Base-by-base conservation (phyloP, 805 yeast genomes). In the Pichia californica region DNA sequence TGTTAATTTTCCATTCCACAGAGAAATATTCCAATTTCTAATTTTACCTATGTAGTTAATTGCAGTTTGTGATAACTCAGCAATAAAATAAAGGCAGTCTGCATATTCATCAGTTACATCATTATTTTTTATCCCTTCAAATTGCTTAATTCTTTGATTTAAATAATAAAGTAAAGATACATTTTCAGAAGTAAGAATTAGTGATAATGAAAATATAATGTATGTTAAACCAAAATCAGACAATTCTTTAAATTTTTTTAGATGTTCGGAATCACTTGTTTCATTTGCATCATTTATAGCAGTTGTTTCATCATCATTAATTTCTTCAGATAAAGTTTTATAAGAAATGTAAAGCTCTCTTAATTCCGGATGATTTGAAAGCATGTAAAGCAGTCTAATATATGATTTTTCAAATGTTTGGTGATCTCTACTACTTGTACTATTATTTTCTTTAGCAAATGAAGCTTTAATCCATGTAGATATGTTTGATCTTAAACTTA, bases 1-100 rank as follows among this genome's bases (percentile, higher is more conserved):
- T 16, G 76, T 74, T 15, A 83, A 60, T 53, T 81, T 83, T 1
- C 91, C 94, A 0, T 95, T 94, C 79, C 89, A 88, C 0, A 88
- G 79, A 20, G 81, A 75, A 44, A 84, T 67, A 19, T 74, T 73
- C 95, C 95, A 87, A 36, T 69, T 71, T 52, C 73, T 79, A 20
- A 63, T 54, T 20, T 74, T 80, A 34, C 81, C 75, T 20, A 77
- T 63, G 44, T 74, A 77, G 43, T 79, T 74, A 36, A 88, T 68
- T 6, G 77, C 64, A 45, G 83, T 61, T 58, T 85, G 94, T 1
- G 88, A 69, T 32, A 88, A 60, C 52, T 88, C 96, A 1, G 95
- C 74, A 11, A 86, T 66, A 31, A 78, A 60, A 55, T 86, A 88
- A 30, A 88, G 62, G 14, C 36, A 4, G 9, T 31, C 30, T 4